A percentile compares a stretch with the other conserved stretches of the same genome.
phyloP scores from a whole-genome alignment of 495 filamentous ascomycete species.

The Penicillium ochrochloron region DNA sequence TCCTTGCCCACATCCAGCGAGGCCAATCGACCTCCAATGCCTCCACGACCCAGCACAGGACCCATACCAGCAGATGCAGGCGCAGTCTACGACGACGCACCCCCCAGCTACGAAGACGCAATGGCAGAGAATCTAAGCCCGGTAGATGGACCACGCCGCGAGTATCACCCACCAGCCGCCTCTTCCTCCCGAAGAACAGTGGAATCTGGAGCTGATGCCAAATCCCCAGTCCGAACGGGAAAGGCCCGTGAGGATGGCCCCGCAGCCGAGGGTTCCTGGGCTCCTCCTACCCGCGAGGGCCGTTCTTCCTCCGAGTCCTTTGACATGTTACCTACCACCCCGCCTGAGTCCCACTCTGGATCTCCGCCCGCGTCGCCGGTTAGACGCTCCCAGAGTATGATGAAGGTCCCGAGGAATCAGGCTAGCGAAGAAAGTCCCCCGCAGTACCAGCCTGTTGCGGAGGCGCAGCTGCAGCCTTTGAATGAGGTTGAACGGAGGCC shows the following conservation, averaged over 20 bases:
- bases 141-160: conserved; percentile 64
- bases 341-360: conserved; percentile 45
- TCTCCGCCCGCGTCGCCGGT: conserved; percentile 43
- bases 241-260: conserved; percentile 33
- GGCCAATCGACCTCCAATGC: conserved; percentile 40
- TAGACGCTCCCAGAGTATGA: conserved; percentile 43
- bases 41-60: conserved; percentile 36
- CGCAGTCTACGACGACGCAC: conserved; percentile 62
- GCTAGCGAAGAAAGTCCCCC: conserved; percentile 44
- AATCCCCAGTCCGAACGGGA: conserved; percentile 38
- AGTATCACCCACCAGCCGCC: conserved; percentile 62
- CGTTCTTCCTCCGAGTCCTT: conserved; percentile 51
- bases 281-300: conserved; percentile 29
- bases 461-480: conserved; percentile 20
- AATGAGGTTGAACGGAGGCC: conserved; percentile 24
- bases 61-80: conserved; percentile 34
- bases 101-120: conserved; percentile 88
- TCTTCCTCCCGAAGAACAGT: conserved; percentile 38
- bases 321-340: conserved; percentile 52
- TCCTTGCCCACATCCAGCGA: conserved; percentile 28
- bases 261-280: conserved; percentile 27
- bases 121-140: conserved; percentile 78
- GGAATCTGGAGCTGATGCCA: conserved; percentile 50
- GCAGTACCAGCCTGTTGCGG: conserved; percentile 43
- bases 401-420: conserved; percentile 40